Base-by-base conservation (phyloP, 768 basidiomycete species). In the Boletus pseudopeckii region DNA sequence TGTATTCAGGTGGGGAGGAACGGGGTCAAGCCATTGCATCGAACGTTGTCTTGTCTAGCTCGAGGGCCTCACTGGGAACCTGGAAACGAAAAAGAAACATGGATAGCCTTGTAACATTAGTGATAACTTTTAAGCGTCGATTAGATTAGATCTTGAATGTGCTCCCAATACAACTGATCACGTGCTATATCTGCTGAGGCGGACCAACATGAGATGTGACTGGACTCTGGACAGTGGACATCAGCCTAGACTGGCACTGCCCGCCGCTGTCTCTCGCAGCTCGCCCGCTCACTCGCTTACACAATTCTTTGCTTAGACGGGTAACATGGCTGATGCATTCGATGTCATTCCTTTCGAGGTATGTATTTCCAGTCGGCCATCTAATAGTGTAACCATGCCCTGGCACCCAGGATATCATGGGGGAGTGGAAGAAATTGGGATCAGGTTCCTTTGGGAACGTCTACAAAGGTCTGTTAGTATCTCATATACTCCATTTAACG, bases 361-460 rank as follows among this genome's bases (percentile, higher is more conserved):
- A 47, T 52, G 82, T 71, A 10, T 40, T 26, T 39, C 11, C 36
- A 30, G 15, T 26, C 7, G 28, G 15, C 30, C 40, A 47, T 52
- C 30, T 47, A 20, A 18, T 24, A 6, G 18, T 7, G 33, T 46
- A 45, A 45, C 52, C 54, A 41, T 41, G 13, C 42, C 46, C 43
- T 44, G 39, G 45, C 45, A 61, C 45, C 55, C 63, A 92, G 91
- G 91, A 93, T 67, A 90, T 93, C 75, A 84, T 82, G 65, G 90
- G 89, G 43, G 78, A 86, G 46, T 93, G 91, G 91, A 87, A 86
- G 77, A 91, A 89, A 66, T 75, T 95, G 8, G 92, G 92, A 28
- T 85, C 90, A n/a, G 92, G 92, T 17, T 92, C 90, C 18, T 96
- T 96, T 70, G 92, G 92, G 9, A 89, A 91, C 61, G 92, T 96